phyloP scores from a whole-genome alignment of 2,329 filamentous ascomycete species.

The Cercospora sp. region DNA sequence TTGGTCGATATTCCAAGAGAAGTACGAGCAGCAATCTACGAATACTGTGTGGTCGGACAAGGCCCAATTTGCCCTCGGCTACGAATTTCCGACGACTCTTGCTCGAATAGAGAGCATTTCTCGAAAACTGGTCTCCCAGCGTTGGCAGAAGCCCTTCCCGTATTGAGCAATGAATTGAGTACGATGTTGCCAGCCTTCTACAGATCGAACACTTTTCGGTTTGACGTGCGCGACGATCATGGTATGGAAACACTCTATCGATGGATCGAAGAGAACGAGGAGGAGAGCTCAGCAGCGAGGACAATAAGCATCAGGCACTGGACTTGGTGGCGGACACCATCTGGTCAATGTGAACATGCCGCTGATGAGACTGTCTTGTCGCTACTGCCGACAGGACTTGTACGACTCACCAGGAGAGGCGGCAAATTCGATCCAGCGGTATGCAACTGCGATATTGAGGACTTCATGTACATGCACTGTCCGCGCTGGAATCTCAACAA shows the following conservation, averaged over 20 bases:
- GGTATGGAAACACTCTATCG: conserved; percentile 6
- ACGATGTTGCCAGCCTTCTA: conserved; percentile 13
- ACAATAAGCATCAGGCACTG: conserved; percentile 21
- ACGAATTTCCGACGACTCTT: not conserved
- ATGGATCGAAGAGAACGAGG: conserved; percentile 20
- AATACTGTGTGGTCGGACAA: conserved; percentile 9
- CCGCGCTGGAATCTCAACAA: conserved; percentile 25
- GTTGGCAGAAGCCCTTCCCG: conserved; percentile 9
- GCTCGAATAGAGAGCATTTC: not conserved
- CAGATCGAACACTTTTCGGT: conserved; percentile 21
- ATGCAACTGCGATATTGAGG: conserved; percentile 22
- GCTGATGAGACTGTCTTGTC: conserved; percentile 20
- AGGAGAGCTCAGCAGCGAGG: conserved; percentile 17
- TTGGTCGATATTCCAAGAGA: conserved; percentile 19
- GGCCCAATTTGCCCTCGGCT: conserved; percentile 14
- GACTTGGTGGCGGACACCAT: conserved; percentile 22
- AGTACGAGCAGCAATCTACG: conserved; percentile 20
- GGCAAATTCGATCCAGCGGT: conserved; percentile 11
- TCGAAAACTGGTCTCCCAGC: conserved; percentile 17
- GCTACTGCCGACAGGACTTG: conserved; percentile 11
- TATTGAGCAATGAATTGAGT: not conserved
- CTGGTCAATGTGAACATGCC: conserved; percentile 18
- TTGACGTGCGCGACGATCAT: conserved; percentile 20
- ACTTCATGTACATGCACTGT: conserved; percentile 18
- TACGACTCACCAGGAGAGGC: conserved; percentile 17